These are phyloP conservation scores for Penicillium sclerotiorum DNA, from an alignment of 2,329 filamentous ascomycete species.

Conservation along the genomic window DNA sequence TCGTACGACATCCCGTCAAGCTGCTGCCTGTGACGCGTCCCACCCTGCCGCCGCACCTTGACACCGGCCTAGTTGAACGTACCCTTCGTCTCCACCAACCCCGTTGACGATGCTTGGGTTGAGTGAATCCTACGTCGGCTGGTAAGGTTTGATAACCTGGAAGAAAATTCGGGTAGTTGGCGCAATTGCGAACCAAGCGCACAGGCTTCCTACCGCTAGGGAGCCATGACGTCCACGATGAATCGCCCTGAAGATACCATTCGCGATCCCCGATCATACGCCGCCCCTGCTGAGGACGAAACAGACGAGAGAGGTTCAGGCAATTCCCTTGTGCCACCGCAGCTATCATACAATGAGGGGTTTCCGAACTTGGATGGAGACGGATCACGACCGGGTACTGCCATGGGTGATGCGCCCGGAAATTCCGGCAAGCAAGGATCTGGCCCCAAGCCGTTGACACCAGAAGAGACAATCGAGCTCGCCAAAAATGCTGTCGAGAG, in stretches of 20 bases:
- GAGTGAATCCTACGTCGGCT: conserved; percentile 4
- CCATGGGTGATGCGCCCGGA: conserved; percentile 26
- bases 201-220: neutral
- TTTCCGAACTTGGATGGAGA: conserved; percentile 34
- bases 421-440: conserved; percentile 24
- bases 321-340: conserved; percentile 32
- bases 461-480: conserved; percentile 50
- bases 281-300: conserved; percentile 37
- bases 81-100: conserved; percentile 5
- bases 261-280: conserved; percentile 35
- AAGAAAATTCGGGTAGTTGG: neutral
- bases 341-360: conserved; percentile 31
- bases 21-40: neutral
- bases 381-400: conserved; percentile 27
- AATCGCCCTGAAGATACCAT: conserved; percentile 41
- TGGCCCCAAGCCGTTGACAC: conserved; percentile 36
- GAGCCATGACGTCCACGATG: conserved; percentile 39
- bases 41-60: neutral
- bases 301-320: conserved; percentile 28
- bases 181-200: neutral
- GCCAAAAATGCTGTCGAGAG: conserved; percentile 50
- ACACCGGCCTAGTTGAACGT: conserved; percentile 2
- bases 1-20: neutral
- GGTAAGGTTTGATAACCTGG: conserved; percentile 12
- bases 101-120: conserved; percentile 19